Conservation (phyloP, 768 basidiomycete genomes). For the Tubosaeta brunneosetosa region DNA sequence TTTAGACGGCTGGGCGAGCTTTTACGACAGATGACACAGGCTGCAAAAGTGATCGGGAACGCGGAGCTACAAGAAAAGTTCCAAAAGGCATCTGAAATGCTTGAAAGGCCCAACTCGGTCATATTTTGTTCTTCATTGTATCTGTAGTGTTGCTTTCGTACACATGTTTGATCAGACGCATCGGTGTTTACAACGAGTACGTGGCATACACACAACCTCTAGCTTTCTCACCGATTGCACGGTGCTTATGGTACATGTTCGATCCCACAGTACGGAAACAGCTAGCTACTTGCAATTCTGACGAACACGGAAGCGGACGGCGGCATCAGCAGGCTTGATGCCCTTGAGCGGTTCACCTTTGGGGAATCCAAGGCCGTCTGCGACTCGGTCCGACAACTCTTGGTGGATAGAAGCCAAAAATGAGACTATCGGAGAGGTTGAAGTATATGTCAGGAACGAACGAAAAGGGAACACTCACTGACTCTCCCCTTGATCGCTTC, state of each 20-base stretch:
- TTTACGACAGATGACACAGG: conserved; percentile 91
- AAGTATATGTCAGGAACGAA: background rate
- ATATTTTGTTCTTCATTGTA: conserved; percentile 88
- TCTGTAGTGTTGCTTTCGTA: conserved; percentile 39
- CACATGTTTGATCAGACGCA: background rate
- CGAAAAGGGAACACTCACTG: conserved; percentile 41
- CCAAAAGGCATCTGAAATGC: conserved; percentile 85
- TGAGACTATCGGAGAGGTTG: conserved; percentile 43
- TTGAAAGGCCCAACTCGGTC: conserved; percentile 90
- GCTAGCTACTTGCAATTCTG: conserved; percentile 1
- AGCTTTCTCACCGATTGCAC: too few species aligned
- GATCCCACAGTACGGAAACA: too few species aligned
- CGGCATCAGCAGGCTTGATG: conserved; percentile 54
- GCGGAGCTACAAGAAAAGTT: conserved; percentile 92
- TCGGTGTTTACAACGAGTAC: background rate
- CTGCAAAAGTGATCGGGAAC: conserved; percentile 96
- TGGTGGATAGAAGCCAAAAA: conserved; percentile 81
- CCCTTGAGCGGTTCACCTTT: conserved; percentile 53
- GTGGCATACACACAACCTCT: too few species aligned
- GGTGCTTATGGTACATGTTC: background rate
- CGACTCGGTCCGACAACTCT: conserved; percentile 68
- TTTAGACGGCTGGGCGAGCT: conserved; percentile 94
- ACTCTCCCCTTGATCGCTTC: conserved; percentile 56
- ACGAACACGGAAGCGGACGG: conserved; percentile 43
- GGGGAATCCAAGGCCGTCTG: conserved; percentile 62